Evolutionary conservation across 371 early-diverging fungal genomes (phyloP), one percentile per base, ranked within the genome.

Genomic region (Rhizopus microsporus): DNA sequence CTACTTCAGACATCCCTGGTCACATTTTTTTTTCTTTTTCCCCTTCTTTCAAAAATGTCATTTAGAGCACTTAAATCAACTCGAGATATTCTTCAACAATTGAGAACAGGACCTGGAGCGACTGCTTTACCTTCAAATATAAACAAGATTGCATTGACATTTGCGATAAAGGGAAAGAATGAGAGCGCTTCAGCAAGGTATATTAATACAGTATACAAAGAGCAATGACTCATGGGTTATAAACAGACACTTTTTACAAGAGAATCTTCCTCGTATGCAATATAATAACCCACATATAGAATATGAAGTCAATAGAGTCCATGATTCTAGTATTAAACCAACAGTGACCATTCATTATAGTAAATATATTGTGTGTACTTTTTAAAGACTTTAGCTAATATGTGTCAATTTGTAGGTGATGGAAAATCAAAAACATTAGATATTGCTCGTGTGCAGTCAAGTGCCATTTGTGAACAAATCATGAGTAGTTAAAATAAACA

Each of bases 171-270:
- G 62, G 79, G 81, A 40, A 78, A 74, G 46, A 74, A 78, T 42
- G 80, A 84, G 55, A 77, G 84, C 58, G 77, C 81, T 31, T 79
- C 79, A 30, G 85, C 84, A 54, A 84, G 81, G 87, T 86, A 77
- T 35, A 40, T 23, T 6, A 23, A 45, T n/a, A 17, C 33, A 29
- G 7, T 16, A 13, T 9, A 48, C 15, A 50, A n/a, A 23, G 23
- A 23, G 10, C 32, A 31, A 44, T 15, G 17, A n/a, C 23, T 37
- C 16, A 39, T 50, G 17, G 30, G 29, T 15, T 51, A 39, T 5
- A 31, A 33, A 17, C 60, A 86, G 87, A 76, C 78, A 84, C 60
- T 86, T 86, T 55, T 66, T 79, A 34, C 77, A 78, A 38, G 82
- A 84, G 54, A 79, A 75, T 51, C 65, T 86, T 62, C 87, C 87